Evolutionary conservation across 2,329 filamentous ascomycete species (phyloP), one percentile per base, ranked within the genome.

Genomic region (Chalaropsis ovoidea): DNA sequence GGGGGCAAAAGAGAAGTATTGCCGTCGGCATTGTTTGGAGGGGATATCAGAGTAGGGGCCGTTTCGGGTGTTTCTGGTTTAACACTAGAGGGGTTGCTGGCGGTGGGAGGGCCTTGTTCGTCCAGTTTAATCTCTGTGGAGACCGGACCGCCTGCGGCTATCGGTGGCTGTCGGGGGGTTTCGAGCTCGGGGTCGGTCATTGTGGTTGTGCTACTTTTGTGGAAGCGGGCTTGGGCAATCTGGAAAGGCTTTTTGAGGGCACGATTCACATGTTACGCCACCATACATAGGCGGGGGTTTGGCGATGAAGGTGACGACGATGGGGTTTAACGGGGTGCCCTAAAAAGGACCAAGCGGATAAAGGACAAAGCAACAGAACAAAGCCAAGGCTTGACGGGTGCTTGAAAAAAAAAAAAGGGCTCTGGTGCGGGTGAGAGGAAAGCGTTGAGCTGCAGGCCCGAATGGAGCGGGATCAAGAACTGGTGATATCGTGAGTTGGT

Each of bases 201-300:
- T 62, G 7, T n/a, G 60, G 19, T 31, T 43, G 60, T 62, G 41
- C 22, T 24, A 43, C 39, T 11, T 39, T 58, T 4, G 19, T 31
- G 43, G 39, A 24, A 35, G 19, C 31, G 17, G 22, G 41, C 15
- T 35, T 43, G n/a, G 17, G 39, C 4, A 17, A 62, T 43, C 2
- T 35, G n/a, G 31, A 39, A 5, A 19, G 43, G n/a, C 43, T 47
- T 47, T 19, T n/a, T n/a, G 43, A 5, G n/a, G 43, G 43, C 43
- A 39, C 15, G 54, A 58, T 58, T 58, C 54, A 58, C 27, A 39
- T 58, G 54, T 17, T 39, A 35, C 22, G 27, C 54, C 31, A 35
- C 54, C 54, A 39, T 39, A 35, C 17, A 35, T n/a, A 58, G 54
- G 27, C 10, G 24, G 52, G 17, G 24, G 10, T 13, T 17, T 31